Evolutionary conservation across 352 stramenopile genomes (phyloP), one percentile per base, ranked within the genome.

Genomic region (Lagenidium sp.): DNA sequence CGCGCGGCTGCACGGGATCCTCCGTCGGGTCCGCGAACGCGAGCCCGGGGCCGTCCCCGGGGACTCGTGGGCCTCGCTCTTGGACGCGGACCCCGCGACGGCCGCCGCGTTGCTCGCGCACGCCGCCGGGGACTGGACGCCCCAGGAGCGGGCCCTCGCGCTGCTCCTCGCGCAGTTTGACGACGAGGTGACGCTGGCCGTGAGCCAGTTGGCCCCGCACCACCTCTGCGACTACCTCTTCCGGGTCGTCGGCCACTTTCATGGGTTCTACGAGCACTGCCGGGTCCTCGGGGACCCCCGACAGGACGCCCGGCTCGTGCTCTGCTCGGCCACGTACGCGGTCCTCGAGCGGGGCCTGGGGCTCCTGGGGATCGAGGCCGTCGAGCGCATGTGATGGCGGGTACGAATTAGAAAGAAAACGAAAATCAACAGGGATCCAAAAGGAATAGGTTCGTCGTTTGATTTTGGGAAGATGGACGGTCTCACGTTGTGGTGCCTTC

Each of bases 321-420:
- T 93, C 2, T 93, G 80, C 30, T 77, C 75, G 10, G 70, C 76
- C 13, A 93, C 77, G 13, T 62, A 88, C 53, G 63, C 72, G 18
- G 64, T 92, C 19, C 55, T 92, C 39, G 55, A 66, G 26, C 64
- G 71, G 30, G 76, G 79, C 18, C 54, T 92, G 24, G 66, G 75
- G 36, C 60, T 92, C 29, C 64, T 89, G 0, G 79, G 79, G 1
- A 53, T 92, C 23, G 52, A 84, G 50, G 57, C 77, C 4, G 59
- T 87, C 23, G 51, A 87, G 26, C 74, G 75, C 49, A 92, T 92
- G 80, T 92, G n/a, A n/a, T n/a, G n/a, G n/a, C n/a, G n/a, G n/a
- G n/a, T n/a, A n/a, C n/a, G n/a, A n/a, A n/a, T n/a, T n/a, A n/a
- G n/a, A n/a, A n/a, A n/a, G n/a, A n/a, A n/a, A n/a, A n/a, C n/a